Conservation (phyloP, 2,329 filamentous ascomycete genomes). For the Tympanopsis confertula region DNA sequence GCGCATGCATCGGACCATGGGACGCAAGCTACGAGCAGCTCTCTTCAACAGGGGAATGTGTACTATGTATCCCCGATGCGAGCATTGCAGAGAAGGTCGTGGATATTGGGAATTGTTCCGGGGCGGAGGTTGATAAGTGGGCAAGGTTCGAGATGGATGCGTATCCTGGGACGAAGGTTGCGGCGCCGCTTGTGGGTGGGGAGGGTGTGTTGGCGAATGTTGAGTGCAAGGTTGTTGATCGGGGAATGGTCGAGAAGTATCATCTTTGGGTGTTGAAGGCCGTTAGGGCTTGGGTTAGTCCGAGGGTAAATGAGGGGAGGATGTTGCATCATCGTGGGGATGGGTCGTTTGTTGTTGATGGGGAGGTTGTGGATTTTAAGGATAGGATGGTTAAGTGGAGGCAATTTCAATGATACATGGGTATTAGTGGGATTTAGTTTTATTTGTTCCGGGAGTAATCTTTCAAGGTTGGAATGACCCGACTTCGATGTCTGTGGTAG, state of each 20-base stretch:
- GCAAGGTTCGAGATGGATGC: conserved; percentile 14
- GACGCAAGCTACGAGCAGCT: conserved; percentile 16
- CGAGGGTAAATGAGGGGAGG: conserved; percentile 12
- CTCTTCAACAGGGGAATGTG: conserved; percentile 16
- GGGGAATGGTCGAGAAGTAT: conserved; percentile 17
- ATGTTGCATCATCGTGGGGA: conserved; percentile 23
- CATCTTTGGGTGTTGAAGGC: conserved; percentile 19
- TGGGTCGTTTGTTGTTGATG: conserved; percentile 18
- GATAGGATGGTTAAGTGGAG: conserved; percentile 21
- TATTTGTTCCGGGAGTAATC: conserved; percentile 5
- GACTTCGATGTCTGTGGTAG: too few relatives aligned
- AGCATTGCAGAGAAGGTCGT: conserved; percentile 15
- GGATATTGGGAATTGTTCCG: conserved; percentile 20
- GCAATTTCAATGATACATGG: conserved; percentile 18
- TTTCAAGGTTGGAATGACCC: too few relatives aligned
- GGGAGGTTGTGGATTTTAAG: conserved; percentile 16
- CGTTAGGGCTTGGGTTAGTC: conserved; percentile 19
- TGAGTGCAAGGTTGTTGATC: conserved; percentile 21
- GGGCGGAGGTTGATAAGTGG: conserved; percentile 15
- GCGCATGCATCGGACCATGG: conserved; percentile 19
- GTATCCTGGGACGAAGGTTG: conserved; percentile 13
- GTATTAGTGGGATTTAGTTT: conserved; percentile 8
- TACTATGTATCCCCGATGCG: conserved; percentile 17
- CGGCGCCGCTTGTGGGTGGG: conserved; percentile 18
- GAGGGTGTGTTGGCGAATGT: conserved; percentile 17